Base-by-base conservation (phyloP, 164 flowering plant genomes). In the Taxillus chinensis region DNA sequence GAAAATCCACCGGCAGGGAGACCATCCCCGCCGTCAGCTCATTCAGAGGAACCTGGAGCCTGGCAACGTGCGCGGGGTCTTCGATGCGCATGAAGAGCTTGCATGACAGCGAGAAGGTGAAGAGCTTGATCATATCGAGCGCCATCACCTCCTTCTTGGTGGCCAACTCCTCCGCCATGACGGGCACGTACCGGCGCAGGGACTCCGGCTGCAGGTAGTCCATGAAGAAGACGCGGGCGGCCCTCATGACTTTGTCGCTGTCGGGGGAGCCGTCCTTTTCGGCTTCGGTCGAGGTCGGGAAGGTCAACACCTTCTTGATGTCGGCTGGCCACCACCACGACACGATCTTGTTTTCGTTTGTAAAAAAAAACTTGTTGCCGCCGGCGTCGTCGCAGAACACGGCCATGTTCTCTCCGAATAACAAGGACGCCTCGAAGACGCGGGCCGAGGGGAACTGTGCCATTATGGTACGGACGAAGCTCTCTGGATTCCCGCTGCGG, bases 131-230 rank as follows among this genome's bases (percentile, higher is more conserved):
- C 1, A 66, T 67, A 12, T 66, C 69, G 62, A 62, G 63, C 7
- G 64, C 75, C 3, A 12, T 5, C 13, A 68, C 65, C 46, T 64
- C 61, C 0, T 64, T 46, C 16, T 70, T 64, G 13, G 57, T 27
- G 0, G 60, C 70, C 79, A 76, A 76, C 2, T 46, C 52, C 0
- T 41, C 3, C 4, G 9, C 57, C 79, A 72, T 76, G n/a, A 72
- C 49, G 0, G 62, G 59, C 0, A 75, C 40, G 37, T 72, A 75
- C 39, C 65, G 51, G 10, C 56, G 71, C 4, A 75, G 46, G 14
- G 75, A 61, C 49, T 75, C 75, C 2, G 75, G 69, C 10, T 69
- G 71, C n/a, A 75, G 38, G 60, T 71, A 68, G 3, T 40, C 59
- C 0, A 68, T 66, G 3, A 72, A 64, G 5, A 72, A 39, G 41